Conservation (phyloP, 495 filamentous ascomycete species). For the Penicillium coprophilum region DNA sequence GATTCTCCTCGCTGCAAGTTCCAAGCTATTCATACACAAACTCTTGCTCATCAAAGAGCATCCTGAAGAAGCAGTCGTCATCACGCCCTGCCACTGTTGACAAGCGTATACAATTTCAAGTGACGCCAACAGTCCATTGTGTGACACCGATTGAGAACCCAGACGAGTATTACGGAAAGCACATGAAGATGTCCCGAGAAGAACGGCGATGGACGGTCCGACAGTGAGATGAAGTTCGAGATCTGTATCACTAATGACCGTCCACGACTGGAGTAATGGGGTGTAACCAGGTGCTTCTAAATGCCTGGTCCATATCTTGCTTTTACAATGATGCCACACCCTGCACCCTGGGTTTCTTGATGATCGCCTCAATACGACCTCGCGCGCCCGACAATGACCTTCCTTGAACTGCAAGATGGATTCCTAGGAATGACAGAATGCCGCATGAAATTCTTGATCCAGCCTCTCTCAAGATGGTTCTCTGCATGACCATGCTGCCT, state of each 20-base stretch:
- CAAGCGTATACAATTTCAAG: constrained; percentile 50
- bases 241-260: constrained; percentile 14
- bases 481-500: not conserved
- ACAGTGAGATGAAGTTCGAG: constrained; percentile 24
- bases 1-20: constrained; percentile 44
- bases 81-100: constrained; percentile 18
- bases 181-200: constrained; percentile 50
- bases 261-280: not conserved
- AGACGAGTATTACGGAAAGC: constrained; percentile 54
- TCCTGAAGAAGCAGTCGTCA: constrained; percentile 48
- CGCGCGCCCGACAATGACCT: not conserved
- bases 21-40: constrained; percentile 48
- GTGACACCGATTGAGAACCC: constrained; percentile 53
- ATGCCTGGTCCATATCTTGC: not conserved
- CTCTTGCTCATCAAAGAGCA: constrained; percentile 50
- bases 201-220: constrained; percentile 50
- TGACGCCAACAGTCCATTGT: constrained; percentile 49
- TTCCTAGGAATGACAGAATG: not conserved
- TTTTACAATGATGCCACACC: not conserved
- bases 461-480: not conserved
- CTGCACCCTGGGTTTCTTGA: not conserved
- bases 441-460: not conserved
- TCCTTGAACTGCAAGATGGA: not conserved
- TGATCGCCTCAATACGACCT: not conserved
- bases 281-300: not conserved